Base-by-base conservation (phyloP, 805 yeast genomes). In the Wickerhamomyces strasburgensis region DNA sequence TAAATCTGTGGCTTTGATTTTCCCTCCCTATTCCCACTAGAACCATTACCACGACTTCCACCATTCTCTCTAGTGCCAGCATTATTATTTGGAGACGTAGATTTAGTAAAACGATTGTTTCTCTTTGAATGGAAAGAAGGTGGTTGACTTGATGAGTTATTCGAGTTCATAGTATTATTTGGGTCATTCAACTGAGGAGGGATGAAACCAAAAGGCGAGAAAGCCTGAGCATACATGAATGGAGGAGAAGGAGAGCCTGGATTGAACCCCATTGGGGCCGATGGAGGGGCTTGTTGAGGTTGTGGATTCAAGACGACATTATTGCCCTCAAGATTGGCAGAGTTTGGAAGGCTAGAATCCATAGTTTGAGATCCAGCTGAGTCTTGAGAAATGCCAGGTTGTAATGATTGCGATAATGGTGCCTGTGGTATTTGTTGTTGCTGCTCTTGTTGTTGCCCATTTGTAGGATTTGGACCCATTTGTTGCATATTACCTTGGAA, bases 1-100 rank as follows among this genome's bases (percentile, higher is more conserved):
- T 79, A 75, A 41, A 80, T 80, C 47, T 73, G 81, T 29, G 61
- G 64, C 43, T 56, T 60, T 21, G 60, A 40, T 34, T 41, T 44
- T 5, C 37, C 35, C 8, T 11, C 9, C 18, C 19, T 14, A 6
- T 14, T 13, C 10, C 33, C 28, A 24, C 29, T 24, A 14, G 6
- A 21, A 14, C 29, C 25, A 10, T 18, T 6, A 24, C 19, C 33
- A 17, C 37, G 42, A 21, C 25, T 21, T 9, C 39, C 38, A 24
- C 18, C 27, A 27, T 35, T 34, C 31, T 35, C 44, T 19, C 40
- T 10, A 9, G 8, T 44, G 38, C 37, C 42, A 19, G 44, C 38
- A 19, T 52, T 43, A 30, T 47, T 43, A 9, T 44, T 42, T n/a
- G 58, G 51, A 9, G 54, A 35, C 5, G 51, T 27, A 10, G 52